Base-by-base conservation (phyloP, 2,329 filamentous ascomycete genomes). In the Xylariomycetidae sp. region DNA sequence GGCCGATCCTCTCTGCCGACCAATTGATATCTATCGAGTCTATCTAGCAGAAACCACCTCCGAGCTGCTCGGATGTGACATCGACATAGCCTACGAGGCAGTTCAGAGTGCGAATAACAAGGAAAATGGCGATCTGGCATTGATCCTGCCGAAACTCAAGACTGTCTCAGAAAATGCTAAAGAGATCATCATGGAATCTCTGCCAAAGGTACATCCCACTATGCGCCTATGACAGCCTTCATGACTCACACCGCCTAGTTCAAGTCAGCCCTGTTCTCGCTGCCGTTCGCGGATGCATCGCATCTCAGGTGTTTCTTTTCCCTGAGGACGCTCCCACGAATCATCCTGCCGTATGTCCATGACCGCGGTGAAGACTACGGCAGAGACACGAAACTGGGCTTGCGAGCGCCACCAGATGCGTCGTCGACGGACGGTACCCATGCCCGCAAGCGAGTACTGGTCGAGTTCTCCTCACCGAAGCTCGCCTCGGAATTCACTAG, bases 381-480 rank as follows among this genome's bases (percentile, higher is more conserved):
- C 36, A 71, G 71, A 44, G 78, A 82, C 54, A 63, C 66, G 13
- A 65, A 65, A 25, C 54, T 71, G 13, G 36, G 31, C 17, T n/a
- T n/a, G n/a, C n/a, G n/a, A n/a, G n/a, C n/a, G n/a, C n/a, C n/a
- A n/a, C 31, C 34, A 16, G 13, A 29, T 3, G 26, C 19, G 19
- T 6, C 14, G 7, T 25, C 33, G 6, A 5, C 10, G 10, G 10
- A 35, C 10, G 13, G 16, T 6, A 9, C 7, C 7, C 15, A n/a
- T n/a, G 50, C 51, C 18, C 43, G 42, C 18, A 61, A 60, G 49
- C 60, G 55, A 50, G 60, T 79, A 12, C 64, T 87, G 18, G 68
- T 87, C 32, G 83, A 87, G 44, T 87, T 83, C 56, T 84, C 79
- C 0, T 84, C 79, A 1, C 82, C 83, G 1, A 85, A 85, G 46